Percentiles rank a stretch among this genome's conserved stretches.
Evolutionary conservation across 129 eudicot genomes (phyloP).

Genomic region (Mikania micrantha): DNA sequence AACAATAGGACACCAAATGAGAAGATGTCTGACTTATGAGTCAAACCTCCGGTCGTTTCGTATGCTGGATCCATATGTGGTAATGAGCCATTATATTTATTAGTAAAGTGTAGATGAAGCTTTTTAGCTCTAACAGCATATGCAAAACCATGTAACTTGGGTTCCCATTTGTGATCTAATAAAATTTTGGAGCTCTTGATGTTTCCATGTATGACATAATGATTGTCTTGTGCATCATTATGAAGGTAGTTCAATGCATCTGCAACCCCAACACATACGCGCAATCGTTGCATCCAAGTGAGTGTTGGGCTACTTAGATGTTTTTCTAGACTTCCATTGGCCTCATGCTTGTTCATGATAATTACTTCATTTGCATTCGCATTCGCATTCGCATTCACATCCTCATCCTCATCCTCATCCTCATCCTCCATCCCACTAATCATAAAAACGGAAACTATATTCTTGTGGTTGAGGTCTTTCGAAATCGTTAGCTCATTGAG

Average conservation of each 20-base stretch:
- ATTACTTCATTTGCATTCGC: not conserved
- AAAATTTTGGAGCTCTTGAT: not conserved
- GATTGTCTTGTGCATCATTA: not conserved
- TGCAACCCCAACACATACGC: not conserved
- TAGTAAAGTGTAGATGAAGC: not conserved
- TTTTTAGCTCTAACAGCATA: not conserved
- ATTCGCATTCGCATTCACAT: too few species aligned
- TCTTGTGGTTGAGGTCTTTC: constrained; percentile 39
- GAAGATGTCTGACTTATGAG: too few species aligned
- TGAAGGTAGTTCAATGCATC: not conserved
- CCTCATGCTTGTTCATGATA: not conserved
- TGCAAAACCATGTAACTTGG: not conserved
- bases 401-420: too few species aligned
- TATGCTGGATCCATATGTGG: not conserved
- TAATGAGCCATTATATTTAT: not conserved
- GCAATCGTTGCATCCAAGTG: not conserved
- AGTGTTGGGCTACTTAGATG: not conserved
- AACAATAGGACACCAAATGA: not conserved
- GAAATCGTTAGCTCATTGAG: constrained; percentile 37
- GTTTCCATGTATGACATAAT: too few species aligned
- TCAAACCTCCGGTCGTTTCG: too few species aligned
- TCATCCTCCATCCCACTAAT: constrained; percentile 23
- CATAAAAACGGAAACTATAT: constrained; percentile 43
- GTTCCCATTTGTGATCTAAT: not conserved
- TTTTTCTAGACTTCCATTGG: not conserved